Evolutionary conservation across 495 filamentous ascomycete genomes (phyloP).

Genomic region (Lasiosphaeria hispida): DNA sequence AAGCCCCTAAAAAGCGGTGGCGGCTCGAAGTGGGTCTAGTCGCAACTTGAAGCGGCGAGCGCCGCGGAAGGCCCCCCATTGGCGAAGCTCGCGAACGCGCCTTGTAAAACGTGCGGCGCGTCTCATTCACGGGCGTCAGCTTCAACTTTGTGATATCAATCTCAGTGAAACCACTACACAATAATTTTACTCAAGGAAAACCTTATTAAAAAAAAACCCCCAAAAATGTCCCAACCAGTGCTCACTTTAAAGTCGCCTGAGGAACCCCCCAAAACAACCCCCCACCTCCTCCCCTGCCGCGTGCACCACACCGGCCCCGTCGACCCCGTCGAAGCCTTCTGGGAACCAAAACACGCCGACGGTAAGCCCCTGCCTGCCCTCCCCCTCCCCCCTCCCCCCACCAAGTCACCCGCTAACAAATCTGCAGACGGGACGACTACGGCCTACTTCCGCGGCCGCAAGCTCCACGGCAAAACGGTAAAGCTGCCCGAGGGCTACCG

Average conservation of each 20-base stretch:
- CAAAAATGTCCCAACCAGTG: slow-evolving; percentile 30
- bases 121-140: not conserved
- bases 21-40: too few relatives aligned
- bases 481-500: slow-evolving; percentile 72
- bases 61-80: too few relatives aligned
- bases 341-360: slow-evolving; percentile 54
- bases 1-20: too few relatives aligned
- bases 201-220: not conserved
- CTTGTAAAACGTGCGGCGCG: too few relatives aligned
- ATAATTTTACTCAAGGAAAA: too few relatives aligned
- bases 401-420: not conserved
- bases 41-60: too few relatives aligned
- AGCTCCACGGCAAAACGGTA: slow-evolving; percentile 65
- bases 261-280: slow-evolving; percentile 49
- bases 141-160: not conserved
- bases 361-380: too few relatives aligned
- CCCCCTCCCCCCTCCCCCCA: not conserved
- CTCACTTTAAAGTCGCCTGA: slow-evolving; percentile 20
- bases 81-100: too few relatives aligned
- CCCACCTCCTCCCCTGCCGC: slow-evolving; percentile 81
- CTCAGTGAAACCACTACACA: not conserved
- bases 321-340: slow-evolving; percentile 64
- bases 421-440: slow-evolving; percentile 47
- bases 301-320: slow-evolving; percentile 77
- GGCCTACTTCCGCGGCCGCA: slow-evolving; percentile 80